Conservation (phyloP, 1,284 basidiomycete genomes). For the Ceraceosorus bombacis region DNA sequence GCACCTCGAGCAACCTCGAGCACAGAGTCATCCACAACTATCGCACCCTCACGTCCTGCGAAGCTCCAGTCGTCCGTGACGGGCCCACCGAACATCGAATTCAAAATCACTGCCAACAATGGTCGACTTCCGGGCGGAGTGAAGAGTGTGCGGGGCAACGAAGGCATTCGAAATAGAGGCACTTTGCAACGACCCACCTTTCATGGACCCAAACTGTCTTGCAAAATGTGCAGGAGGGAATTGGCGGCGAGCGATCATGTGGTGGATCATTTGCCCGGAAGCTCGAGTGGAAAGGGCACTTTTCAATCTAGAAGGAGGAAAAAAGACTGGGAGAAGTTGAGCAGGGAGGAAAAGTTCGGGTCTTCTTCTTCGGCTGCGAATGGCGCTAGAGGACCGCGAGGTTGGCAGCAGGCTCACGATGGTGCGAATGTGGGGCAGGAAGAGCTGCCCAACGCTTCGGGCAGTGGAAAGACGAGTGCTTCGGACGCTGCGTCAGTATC, state of each 20-base stretch:
- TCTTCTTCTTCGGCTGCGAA: background rate
- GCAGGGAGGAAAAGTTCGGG: conserved; percentile 3
- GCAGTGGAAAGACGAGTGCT: background rate
- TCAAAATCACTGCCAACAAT: conserved; percentile 27
- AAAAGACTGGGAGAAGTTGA: conserved; percentile 9
- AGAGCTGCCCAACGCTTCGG: background rate
- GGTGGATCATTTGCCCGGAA: conserved; percentile 39
- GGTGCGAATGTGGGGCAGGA: background rate
- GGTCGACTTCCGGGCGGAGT: conserved; percentile 31
- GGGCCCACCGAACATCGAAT: conserved; percentile 12
- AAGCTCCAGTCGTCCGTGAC: conserved; percentile 3
- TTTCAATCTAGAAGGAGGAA: conserved; percentile 27
- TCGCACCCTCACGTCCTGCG: background rate
- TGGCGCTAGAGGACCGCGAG: too few relatives aligned
- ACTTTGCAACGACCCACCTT: conserved; percentile 20
- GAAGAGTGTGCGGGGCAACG: conserved; percentile 20
- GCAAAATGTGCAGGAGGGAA: conserved; percentile 40
- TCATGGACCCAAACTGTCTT: conserved; percentile 27
- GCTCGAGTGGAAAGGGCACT: conserved; percentile 28
- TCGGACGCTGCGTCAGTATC: background rate
- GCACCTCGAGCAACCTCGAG: background rate
- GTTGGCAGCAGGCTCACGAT: too few relatives aligned
- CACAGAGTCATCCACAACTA: too few relatives aligned
- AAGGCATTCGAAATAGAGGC: conserved; percentile 18
- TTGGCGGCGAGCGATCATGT: conserved; percentile 39